These are phyloP conservation scores for Suillus lakei DNA, from an alignment of 768 basidiomycete species.

Conservation along the genomic window DNA sequence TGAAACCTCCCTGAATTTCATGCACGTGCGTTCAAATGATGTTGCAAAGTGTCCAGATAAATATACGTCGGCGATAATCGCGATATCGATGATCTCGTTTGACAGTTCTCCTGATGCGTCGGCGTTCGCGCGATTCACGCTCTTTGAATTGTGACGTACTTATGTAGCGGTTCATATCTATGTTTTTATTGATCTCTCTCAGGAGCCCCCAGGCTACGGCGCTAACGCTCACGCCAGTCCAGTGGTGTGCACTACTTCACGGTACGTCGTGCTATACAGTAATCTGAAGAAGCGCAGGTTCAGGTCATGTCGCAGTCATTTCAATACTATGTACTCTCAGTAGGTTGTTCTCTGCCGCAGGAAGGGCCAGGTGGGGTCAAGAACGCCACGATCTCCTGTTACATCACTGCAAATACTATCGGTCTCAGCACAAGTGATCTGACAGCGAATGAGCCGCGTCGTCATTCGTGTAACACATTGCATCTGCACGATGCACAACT, in stretches of 20 bases:
- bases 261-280: too few species aligned
- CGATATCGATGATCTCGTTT: not conserved
- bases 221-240: not conserved
- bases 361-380: not conserved
- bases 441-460: not conserved
- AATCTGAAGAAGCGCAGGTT: not conserved
- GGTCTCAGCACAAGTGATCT: too few species aligned
- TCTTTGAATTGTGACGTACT: not conserved
- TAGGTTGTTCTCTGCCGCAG: too few species aligned
- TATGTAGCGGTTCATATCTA: not conserved
- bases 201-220: not conserved
- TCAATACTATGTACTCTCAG: not conserved
- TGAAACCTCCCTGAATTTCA: conserved; percentile 18
- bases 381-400: not conserved
- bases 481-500: not conserved
- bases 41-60: not conserved
- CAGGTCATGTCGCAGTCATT: not conserved
- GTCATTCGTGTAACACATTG: not conserved
- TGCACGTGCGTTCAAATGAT: conserved; percentile 51
- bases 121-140: not conserved
- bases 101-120: not conserved
- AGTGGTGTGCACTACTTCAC: not conserved
- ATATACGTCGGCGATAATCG: not conserved
- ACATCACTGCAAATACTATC: not conserved
- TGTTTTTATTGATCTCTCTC: not conserved